Conservation (phyloP, 202 grass and related monocot genomes). For the Hordeum pubiflorum region DNA sequence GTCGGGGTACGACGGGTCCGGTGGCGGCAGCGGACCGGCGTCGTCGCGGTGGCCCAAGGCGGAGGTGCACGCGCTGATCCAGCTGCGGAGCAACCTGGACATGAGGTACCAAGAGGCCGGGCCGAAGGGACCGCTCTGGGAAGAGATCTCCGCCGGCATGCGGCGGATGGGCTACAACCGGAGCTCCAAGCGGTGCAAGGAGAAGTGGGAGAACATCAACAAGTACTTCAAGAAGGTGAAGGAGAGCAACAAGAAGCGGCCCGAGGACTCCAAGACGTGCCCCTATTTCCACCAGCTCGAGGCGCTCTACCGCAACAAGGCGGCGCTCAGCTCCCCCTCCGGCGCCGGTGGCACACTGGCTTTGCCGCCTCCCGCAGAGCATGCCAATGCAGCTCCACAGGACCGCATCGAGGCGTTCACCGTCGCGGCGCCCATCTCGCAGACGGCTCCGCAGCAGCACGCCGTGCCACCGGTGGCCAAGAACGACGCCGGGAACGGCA, state of each 20-base stretch:
- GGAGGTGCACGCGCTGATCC: slow-evolving; percentile 87
- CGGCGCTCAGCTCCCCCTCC: slow-evolving; percentile 8
- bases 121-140: slow-evolving; percentile 89
- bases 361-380: neutral
- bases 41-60: slow-evolving; percentile 88
- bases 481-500: slow-evolving; percentile 30
- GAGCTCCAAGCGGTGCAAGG: slow-evolving; percentile 87
- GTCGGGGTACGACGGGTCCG: slow-evolving; percentile 24
- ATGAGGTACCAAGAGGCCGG: slow-evolving; percentile 79
- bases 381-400: slow-evolving; percentile 22
- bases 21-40: slow-evolving; percentile 7
- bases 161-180: slow-evolving; percentile 63
- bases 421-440: slow-evolving; percentile 44
- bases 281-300: slow-evolving; percentile 98
- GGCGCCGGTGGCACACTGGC: neutral
- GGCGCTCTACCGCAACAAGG: slow-evolving; percentile 84
- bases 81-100: slow-evolving; percentile 68
- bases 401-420: slow-evolving; percentile 19
- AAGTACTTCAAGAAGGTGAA: slow-evolving; percentile 99
- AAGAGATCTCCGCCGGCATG: slow-evolving; percentile 90
- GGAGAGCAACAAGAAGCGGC: slow-evolving; percentile 90
- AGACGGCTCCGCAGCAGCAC: slow-evolving; percentile 29
- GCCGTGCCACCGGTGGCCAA: slow-evolving; percentile 13
- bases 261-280: slow-evolving; percentile 93
- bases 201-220: slow-evolving; percentile 99